Evolutionary conservation across 768 basidiomycete genomes (phyloP).

Genomic region (Daedalea quercina): DNA sequence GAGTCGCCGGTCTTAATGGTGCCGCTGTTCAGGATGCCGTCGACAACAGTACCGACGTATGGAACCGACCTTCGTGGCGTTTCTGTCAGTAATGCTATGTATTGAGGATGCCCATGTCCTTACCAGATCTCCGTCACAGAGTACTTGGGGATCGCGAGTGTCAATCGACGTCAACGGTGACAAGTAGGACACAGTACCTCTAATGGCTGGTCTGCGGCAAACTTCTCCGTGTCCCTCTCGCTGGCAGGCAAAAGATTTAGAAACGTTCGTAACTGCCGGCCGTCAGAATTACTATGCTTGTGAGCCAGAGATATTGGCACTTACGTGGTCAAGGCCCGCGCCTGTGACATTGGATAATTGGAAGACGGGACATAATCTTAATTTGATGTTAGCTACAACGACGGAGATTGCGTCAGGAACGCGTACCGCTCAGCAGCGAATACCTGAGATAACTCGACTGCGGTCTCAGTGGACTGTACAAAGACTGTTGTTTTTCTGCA

Average conservation of each 20-base stretch:
- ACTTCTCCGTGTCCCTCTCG: constrained; percentile 77
- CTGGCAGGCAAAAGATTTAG: constrained; percentile 87
- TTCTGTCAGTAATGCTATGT: neutral
- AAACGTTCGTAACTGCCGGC: constrained; percentile 69
- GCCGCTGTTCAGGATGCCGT: constrained; percentile 78
- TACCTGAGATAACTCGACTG: constrained; percentile 68
- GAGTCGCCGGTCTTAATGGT: constrained; percentile 72
- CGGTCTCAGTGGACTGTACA: constrained; percentile 74
- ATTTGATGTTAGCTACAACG: neutral
- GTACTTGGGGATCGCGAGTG: constrained; percentile 37
- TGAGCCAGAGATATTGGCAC: constrained; percentile 18
- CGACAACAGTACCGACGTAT: constrained; percentile 79
- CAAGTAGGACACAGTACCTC: constrained; percentile 41
- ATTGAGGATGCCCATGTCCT: neutral
- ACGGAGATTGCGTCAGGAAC: neutral
- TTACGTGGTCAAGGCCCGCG: constrained; percentile 75
- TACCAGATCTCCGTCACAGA: constrained; percentile 76
- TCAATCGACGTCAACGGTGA: neutral
- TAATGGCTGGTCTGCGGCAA: constrained; percentile 69
- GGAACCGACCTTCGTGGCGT: constrained; percentile 54
- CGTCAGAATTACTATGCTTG: neutral
- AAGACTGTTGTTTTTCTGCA: constrained; percentile 76
- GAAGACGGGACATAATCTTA: constrained; percentile 85
- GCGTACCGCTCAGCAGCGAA: constrained; percentile 68
- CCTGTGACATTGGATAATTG: constrained; percentile 93